These are phyloP conservation scores for Ceratocystis destructans DNA, from an alignment of 2,329 filamentous ascomycete genomes.

Conservation along the genomic window DNA sequence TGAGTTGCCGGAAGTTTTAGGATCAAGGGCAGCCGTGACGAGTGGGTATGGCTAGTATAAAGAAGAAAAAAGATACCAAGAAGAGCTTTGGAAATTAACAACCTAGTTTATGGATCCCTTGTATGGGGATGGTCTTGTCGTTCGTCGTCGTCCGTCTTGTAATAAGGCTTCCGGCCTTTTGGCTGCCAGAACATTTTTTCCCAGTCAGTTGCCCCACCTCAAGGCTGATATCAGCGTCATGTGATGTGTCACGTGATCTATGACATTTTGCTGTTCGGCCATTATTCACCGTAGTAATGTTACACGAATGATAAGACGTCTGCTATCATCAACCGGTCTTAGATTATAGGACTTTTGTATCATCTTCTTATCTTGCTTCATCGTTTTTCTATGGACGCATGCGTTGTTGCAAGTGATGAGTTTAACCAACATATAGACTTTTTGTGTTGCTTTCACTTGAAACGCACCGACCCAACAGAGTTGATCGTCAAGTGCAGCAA, in stretches of 20 bases:
- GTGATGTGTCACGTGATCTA: not conserved
- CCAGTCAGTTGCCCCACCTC: not conserved
- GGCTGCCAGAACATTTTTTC: slow-evolving; percentile 5
- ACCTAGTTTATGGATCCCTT: too few species aligned
- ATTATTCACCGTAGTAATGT: not conserved
- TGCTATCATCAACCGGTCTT: not conserved
- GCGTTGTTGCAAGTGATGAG: not conserved
- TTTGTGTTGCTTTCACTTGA: not conserved
- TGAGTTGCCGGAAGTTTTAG: not conserved
- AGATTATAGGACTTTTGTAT: not conserved
- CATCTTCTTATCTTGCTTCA: not conserved
- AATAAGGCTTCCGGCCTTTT: not conserved
- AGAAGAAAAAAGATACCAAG: not conserved
- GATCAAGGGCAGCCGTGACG: not conserved
- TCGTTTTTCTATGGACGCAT: not conserved
- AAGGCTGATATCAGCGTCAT: not conserved
- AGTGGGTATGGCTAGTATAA: not conserved
- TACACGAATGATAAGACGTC: not conserved
- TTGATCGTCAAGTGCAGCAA: not conserved
- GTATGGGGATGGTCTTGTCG: not conserved
- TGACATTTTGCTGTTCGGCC: too few species aligned
- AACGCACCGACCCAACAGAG: not conserved
- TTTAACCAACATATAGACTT: not conserved
- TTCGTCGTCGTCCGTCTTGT: slow-evolving; percentile 1
- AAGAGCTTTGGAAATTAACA: slow-evolving; percentile 10